Evolutionary conservation across 345 rosid species (phyloP).

Genomic region (Corchorus capsularis): DNA sequence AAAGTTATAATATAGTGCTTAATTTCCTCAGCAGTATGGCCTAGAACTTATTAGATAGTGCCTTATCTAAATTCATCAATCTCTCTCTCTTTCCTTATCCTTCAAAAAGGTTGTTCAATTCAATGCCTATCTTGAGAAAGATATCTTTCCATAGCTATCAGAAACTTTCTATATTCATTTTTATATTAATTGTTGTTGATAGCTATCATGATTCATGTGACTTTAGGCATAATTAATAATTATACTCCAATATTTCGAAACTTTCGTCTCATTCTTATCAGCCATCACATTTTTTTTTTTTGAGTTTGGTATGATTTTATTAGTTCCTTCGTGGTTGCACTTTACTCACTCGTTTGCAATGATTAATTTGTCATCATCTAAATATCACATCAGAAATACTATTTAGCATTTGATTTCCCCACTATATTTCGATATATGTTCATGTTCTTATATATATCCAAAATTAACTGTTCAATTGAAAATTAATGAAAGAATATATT

Average conservation of each 20-base stretch:
- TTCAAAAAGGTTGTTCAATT: not conserved
- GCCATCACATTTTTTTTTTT: constrained; percentile 4
- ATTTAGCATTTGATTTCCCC: not conserved
- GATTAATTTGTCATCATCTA: not conserved
- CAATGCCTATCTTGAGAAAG: not conserved
- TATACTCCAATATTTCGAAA: not conserved
- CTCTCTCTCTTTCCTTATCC: not conserved
- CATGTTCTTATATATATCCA: no score
- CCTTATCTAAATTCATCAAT: constrained; percentile 1
- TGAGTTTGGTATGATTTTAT: constrained; percentile 1
- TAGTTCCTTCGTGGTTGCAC: not conserved
- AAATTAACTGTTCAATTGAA: not conserved
- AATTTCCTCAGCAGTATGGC: not conserved
- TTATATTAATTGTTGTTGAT: not conserved
- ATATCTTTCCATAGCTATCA: not conserved
- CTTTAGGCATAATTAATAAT: not conserved
- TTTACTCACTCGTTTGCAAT: not conserved
- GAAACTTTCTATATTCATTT: not conserved
- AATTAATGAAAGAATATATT: not conserved
- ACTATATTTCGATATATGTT: not conserved
- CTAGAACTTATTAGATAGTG: not conserved
- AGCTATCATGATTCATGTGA: not conserved
- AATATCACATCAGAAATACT: not conserved
- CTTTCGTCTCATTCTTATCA: not conserved
- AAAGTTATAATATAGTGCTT: not conserved